These are phyloP conservation scores for Gossypium schwendimanii DNA, from an alignment of 441 rosid species.

Conservation along the genomic window DNA sequence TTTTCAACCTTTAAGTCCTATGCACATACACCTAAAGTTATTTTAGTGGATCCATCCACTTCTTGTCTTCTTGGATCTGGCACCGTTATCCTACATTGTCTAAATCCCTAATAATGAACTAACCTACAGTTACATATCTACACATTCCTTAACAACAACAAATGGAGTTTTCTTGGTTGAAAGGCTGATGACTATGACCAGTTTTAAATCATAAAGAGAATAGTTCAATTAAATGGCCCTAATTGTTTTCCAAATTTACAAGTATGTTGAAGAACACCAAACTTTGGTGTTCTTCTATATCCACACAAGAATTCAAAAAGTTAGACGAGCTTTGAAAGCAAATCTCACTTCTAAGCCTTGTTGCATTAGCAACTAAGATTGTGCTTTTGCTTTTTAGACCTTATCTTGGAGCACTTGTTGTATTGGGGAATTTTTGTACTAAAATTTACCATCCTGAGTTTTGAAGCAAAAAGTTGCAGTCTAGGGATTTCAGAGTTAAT, in stretches of 20 bases:
- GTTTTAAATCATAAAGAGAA: neutral
- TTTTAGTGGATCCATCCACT: too few relatives aligned
- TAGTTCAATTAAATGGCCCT: neutral
- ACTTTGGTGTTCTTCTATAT: neutral
- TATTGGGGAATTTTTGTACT: neutral
- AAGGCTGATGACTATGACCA: neutral
- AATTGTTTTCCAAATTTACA: neutral
- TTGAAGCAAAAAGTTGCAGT: neutral
- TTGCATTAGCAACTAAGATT: neutral
- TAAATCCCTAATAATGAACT: too few relatives aligned
- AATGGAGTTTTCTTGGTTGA: neutral
- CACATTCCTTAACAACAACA: neutral
- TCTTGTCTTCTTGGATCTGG: too few relatives aligned
- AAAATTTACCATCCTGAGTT: neutral
- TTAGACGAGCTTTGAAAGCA: neutral
- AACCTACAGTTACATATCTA: too few relatives aligned
- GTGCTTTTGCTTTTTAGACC: neutral
- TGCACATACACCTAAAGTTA: too few relatives aligned
- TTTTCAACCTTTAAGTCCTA: too few relatives aligned
- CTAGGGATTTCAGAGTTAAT: neutral
- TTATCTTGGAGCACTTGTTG: neutral
- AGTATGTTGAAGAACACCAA: neutral
- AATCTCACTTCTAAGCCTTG: neutral
- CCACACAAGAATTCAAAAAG: neutral
- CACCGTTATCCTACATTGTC: too few relatives aligned